phyloP scores from a whole-genome alignment of 129 eudicot genomes.

The Flaveria sonorensis region DNA sequence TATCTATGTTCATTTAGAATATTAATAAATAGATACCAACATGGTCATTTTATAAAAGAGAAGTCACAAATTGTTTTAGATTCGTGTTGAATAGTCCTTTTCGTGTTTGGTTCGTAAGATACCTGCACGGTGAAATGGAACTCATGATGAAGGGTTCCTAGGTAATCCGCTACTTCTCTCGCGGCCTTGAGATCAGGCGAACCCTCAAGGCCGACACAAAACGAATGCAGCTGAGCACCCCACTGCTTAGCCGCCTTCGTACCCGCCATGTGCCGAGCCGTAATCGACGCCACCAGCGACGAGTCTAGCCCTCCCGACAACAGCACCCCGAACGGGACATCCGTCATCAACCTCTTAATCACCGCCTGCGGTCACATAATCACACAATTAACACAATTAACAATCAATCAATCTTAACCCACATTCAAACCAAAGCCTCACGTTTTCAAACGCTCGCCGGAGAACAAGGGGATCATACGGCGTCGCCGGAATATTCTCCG shows the following conservation, averaged over 20 bases:
- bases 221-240: constrained; percentile 94
- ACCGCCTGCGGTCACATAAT: constrained; percentile 56
- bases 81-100: too few relatives aligned
- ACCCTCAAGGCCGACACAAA: constrained; percentile 94
- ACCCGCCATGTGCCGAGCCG: constrained; percentile 76
- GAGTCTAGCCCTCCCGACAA: constrained; percentile 93
- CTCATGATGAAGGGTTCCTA: constrained; percentile 91
- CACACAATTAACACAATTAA: not conserved
- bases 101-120: not conserved
- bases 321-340: constrained; percentile 94
- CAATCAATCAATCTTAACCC: too few relatives aligned
- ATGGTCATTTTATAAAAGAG: too few relatives aligned
- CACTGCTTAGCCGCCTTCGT: constrained; percentile 86
- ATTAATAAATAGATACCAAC: too few relatives aligned
- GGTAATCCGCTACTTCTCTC: constrained; percentile 85
- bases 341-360: constrained; percentile 84
- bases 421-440: constrained; percentile 29
- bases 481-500: constrained; percentile 71
- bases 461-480: constrained; percentile 82
- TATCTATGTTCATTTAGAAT: too few relatives aligned
- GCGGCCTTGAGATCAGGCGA: constrained; percentile 89
- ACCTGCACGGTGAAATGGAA: constrained; percentile 91
- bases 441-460: constrained; percentile 78
- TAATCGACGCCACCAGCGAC: constrained; percentile 75
- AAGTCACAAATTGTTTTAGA: too few relatives aligned